Conservation (phyloP, 129 eudicot genomes). For the Arctium minus region DNA sequence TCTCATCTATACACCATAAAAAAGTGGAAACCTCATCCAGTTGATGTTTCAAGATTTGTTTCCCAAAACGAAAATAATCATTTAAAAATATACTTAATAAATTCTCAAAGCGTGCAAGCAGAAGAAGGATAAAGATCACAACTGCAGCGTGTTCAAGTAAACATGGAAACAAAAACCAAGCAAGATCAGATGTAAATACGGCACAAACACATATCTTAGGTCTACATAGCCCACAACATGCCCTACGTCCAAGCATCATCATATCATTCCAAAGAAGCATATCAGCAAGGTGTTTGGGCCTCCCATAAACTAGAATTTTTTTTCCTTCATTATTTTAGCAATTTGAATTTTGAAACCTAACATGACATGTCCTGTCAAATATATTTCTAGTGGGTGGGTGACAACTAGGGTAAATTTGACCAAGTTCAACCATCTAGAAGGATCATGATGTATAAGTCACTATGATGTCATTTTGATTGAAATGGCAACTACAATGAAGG, state of each 20-base stretch:
- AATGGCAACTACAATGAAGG: not conserved
- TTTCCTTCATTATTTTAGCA: not conserved
- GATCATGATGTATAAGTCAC: not conserved
- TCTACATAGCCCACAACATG: not conserved
- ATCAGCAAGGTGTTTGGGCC: not conserved
- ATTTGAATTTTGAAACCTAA: conserved; percentile 1
- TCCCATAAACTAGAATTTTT: not conserved
- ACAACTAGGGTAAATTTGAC: not conserved
- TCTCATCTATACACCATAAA: not conserved
- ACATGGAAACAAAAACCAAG: conserved; percentile 2
- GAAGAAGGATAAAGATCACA: not conserved
- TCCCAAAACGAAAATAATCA: conserved; percentile 5
- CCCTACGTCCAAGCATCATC: not conserved
- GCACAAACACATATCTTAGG: not conserved
- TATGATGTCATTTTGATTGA: not conserved
- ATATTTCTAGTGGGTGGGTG: not conserved
- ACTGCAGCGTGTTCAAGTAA: not conserved
- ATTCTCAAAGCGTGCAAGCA: not conserved
- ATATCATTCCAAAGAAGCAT: not conserved
- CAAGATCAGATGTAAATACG: not conserved
- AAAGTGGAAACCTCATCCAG: not conserved
- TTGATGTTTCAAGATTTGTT: not conserved
- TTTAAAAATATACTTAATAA: not conserved
- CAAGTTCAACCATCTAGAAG: not conserved
- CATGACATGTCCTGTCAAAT: conserved; percentile 2